phyloP scores from a whole-genome alignment of 495 filamentous ascomycete genomes.

The Podospora conica region DNA sequence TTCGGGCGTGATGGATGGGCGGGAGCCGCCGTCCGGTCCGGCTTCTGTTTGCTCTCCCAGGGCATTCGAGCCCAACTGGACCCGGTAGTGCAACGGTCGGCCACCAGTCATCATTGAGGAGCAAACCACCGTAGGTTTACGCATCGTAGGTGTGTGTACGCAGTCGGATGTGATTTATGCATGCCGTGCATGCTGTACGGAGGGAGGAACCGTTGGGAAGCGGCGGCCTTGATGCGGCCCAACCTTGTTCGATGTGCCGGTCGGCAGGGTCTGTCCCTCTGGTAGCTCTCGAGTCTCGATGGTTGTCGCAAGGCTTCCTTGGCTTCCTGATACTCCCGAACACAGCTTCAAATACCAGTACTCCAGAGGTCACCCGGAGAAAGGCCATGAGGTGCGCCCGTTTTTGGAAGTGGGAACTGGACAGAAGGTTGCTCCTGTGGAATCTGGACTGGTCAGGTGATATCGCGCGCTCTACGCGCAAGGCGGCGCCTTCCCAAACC shows the following conservation, averaged over 20 bases:
- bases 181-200: background rate
- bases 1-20: background rate
- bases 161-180: background rate
- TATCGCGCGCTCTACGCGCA: background rate
- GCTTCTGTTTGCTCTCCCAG: background rate
- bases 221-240: conserved; percentile 18
- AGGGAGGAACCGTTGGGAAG: background rate
- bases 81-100: background rate
- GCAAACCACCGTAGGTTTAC: background rate
- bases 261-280: background rate
- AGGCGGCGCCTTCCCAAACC: background rate
- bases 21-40: background rate
- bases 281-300: background rate
- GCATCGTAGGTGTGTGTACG: background rate
- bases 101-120: background rate
- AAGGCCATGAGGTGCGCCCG: background rate
- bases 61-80: background rate
- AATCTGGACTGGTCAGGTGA: background rate
- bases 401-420: background rate
- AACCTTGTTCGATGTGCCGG: conserved; percentile 22
- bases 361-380: background rate
- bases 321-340: background rate
- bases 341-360: background rate
- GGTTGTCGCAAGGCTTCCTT: background rate
- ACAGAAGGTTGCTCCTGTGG: too few species aligned